Evolutionary conservation across 352 stramenopile genomes (phyloP), one percentile per base, ranked within the genome.

Genomic region (Nothophytophthora sp.): DNA sequence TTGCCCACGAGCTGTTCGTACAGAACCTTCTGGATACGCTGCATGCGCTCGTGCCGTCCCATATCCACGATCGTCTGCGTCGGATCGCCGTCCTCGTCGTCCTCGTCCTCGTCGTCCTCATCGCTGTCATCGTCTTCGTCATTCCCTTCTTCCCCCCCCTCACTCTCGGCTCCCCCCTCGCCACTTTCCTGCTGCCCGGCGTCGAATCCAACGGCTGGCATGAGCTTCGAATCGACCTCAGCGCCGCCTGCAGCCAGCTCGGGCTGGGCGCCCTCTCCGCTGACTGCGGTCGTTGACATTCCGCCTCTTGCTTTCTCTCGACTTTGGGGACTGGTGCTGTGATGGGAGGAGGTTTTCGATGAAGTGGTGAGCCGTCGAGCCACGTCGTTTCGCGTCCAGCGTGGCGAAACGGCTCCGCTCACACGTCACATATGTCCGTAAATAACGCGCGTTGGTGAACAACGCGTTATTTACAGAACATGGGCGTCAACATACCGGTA

Each of bases 21-120:
- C 61, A 92, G 48, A 27, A 92, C 83, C 65, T 93, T 90, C 48
- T 93, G 83, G 54, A 92, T 89, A 51, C 76, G 74, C 64, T 94
- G 83, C 81, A 94, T 94, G 22, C 81, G 75, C 43, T 73, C 71
- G 37, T 92, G 79, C 4, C 80, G 70, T 4, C 81, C 81, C 57
- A 92, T 92, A 46, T 94, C 73, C 35, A 90, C 65, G 46, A 91
- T 93, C n/a, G 78, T 89, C 55, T 91, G 80, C 39, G 78, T 83
- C n/a, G 67, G 55, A 45, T 90, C 73, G 3, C 58, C 76, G 4
- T 83, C 73, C 3, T 90, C 76, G 0, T 87, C 78, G 6, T 86
- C 72, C 0, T 81, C 70, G 1, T 89, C 75, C 0, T 75, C 62
- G 0, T 84, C 68, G 0, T 86, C 75, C 0, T 65, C 64, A 2